Base-by-base conservation (phyloP, 495 filamentous ascomycete genomes). In the Penicillium pulvis region DNA sequence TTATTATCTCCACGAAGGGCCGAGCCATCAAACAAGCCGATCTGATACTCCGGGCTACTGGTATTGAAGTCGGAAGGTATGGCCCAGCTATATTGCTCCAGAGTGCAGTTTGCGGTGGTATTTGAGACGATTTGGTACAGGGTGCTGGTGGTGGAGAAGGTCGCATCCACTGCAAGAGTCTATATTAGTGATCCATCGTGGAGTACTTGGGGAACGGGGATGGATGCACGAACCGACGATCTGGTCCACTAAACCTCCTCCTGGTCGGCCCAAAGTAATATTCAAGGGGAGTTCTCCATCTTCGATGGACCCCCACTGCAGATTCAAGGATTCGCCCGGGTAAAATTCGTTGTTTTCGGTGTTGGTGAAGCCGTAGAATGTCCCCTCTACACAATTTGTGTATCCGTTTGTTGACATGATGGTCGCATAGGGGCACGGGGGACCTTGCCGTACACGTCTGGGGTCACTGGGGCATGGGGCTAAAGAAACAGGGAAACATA, bases 21-120 rank as follows among this genome's bases (percentile, higher is more conserved):
- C 5, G 12, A 42, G 39, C 53, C 53, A 10, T 55, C 53, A 14
- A 55, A 55, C 23, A 55, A 16, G 1, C 53, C 53, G 20, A 55
- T 30, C 28, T 55, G 53, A 17, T 55, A 55, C 19, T 33, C 1
- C 9, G 53, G 53, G 53, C 47, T 36, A 24, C 24, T 45, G 1
- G 53, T 55, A 42, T 55, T 55, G 53, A 55, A 55, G 42, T 55
- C 53, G 6, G 53, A 46, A 23, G 53, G 53, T 16, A 55, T 55
- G 6, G 53, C 53, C 53, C 53, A 55, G 41, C 20, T 55, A 33
- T 55, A 55, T 33, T 45, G 41, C 23, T 55, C 53, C n/a, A 55
- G 42, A 2, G 53, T 55, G 24, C 53, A 55, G 42, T 55, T 55
- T n/a, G 53, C 53, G 23, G 41, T 55, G 16, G 24, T 23, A 23